Evolutionary conservation across 2,329 filamentous ascomycete genomes (phyloP), one percentile per base, ranked within the genome.

Genomic region (Colletotrichum abscissum): DNA sequence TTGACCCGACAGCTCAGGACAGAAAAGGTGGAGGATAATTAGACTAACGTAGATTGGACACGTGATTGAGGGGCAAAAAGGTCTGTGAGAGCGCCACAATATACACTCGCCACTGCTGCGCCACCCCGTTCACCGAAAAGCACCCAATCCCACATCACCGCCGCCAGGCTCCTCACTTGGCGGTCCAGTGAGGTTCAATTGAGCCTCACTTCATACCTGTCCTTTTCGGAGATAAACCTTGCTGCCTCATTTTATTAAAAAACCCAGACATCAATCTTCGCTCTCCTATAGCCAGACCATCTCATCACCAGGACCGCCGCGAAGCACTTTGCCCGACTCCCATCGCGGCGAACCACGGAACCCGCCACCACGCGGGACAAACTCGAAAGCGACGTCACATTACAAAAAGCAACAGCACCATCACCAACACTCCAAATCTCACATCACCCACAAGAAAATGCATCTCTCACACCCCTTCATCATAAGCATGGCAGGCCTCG

Each of bases 401-500:
- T 66, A 55, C n/a, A 71, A 6, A 16, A 55, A 14, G 16, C 46
- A 24, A 19, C 55, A 49, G 16, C 4, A 63, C 19, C 30, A 22
- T 7, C 54, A 38, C n/a, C 11, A 14, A 19, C 26, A 33, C 35
- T 42, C 38, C 38, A 42, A 7, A 42, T 16, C 38, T 42, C 38
- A 42, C 38, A 42, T 8, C 38, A 42, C 38, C 0, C 1, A 33
- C 22, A 22, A 35, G 55, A 64, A 49, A 69, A 84, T 83, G 81
- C 79, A 79, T 63, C 69, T 78, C 65, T 62, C 76, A 62, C 72
- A 65, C 12, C 56, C 79, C 55, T 62, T 75, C 64, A 59, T 76
- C 65, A 11, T 76, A 3, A 49, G 76, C 65, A 14, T 77, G 19
- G 19, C 42, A 30, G n/a, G 28, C 7, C 64, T 69, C 55, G 6